Percentiles rank a stretch among this genome's conserved stretches.
Evolutionary conservation across 257 asterid species (phyloP).

Genomic region (Avicennia marina): DNA sequence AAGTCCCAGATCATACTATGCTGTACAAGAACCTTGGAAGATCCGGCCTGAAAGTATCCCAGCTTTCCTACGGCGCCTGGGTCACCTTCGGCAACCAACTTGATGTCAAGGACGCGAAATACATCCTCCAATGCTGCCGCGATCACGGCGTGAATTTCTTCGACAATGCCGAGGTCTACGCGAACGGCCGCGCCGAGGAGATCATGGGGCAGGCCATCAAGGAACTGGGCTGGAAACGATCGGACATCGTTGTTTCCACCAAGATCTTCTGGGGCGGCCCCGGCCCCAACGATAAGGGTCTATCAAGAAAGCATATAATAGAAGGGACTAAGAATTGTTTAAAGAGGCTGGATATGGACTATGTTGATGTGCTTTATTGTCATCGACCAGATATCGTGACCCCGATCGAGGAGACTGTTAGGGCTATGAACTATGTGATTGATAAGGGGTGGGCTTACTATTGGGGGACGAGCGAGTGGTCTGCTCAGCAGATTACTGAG

Average conservation of each 20-base stretch:
- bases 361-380: conserved; percentile 75
- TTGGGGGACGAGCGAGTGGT: conserved; percentile 99
- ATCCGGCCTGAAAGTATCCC: conserved; percentile 95
- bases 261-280: conserved; percentile 99
- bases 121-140: conserved; percentile 89
- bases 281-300: conserved; percentile 94
- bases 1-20: conserved; percentile 56
- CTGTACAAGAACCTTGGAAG: conserved; percentile 87
- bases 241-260: conserved; percentile 81
- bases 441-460: conserved; percentile 97
- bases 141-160: conserved; percentile 91
- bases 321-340: conserved; percentile 79
- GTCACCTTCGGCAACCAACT: conserved; percentile 96
- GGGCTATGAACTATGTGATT: conserved; percentile 95
- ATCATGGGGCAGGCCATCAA: conserved; percentile 98
- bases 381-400: conserved; percentile 79
- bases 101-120: conserved; percentile 90
- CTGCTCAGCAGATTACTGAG: conserved; percentile 96
- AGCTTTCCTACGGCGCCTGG: conserved; percentile 94
- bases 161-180: conserved; percentile 98
- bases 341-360: conserved; percentile 88
- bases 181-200: conserved; percentile 95
- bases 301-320: conserved; percentile 79
- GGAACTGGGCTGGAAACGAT: conserved; percentile 94
- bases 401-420: conserved; percentile 92